Evolutionary conservation across 805 yeast genomes (phyloP), one percentile per base, ranked within the genome.

Genomic region (Suhomyces canberraensis): DNA sequence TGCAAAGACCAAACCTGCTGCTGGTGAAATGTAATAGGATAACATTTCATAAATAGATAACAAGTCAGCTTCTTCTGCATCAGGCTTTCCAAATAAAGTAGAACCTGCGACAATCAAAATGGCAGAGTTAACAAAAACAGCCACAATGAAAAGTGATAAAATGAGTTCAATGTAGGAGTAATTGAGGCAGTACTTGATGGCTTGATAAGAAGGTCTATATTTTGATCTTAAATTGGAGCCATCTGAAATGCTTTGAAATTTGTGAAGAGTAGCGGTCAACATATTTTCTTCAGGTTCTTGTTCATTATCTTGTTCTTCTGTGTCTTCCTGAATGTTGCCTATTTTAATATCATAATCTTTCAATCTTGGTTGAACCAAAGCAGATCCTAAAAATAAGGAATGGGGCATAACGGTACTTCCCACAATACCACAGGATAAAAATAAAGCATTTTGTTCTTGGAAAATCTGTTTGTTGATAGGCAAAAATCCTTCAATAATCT

Each of bases 401-500:
- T 69, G 74, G 14, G 74, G 74, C 74, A 69, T 69, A 11, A 69
- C 73, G 2, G 74, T 69, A 39, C 71, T 66, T 6, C 74, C 74
- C 4, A 69, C 69, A 36, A 69, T 68, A 5, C 71, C 74, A 48
- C 72, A 66, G 33, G 69, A 60, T 39, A 69, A 54, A 36, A 66
- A 69, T 15, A 69, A 56, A 3, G 73, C 73, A 43, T 64, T 45
- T 32, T 53, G 53, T 36, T 66, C 70, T 22, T 39, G 42, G 47
- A 64, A 61, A 11, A 62, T 51, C 17, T 49, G 51, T 14, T 46
- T 46, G 39, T 57, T 42, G 8, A 61, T 14, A 0, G 97, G 97
- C 14, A 87, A 51, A 48, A 82, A 85, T 0, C 95, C 95, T 46
- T 64, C 60, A 33, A 76, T 57, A 3, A 89, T 72, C 4, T 69